These are phyloP conservation scores for Carex littledalei DNA, from an alignment of 176 grass and related monocot species.

Conservation along the genomic window DNA sequence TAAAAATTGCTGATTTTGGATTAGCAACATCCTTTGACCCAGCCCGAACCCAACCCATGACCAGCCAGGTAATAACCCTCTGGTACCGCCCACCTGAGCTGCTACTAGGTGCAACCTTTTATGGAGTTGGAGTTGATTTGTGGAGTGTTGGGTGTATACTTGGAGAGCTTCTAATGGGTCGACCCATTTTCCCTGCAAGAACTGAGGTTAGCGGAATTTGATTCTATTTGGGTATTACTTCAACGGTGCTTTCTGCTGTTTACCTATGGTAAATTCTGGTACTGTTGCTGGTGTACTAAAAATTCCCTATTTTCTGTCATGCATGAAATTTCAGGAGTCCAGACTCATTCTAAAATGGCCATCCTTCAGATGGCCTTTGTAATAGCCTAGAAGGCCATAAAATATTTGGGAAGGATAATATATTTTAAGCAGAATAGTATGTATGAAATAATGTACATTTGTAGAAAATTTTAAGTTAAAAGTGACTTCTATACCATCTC, in stretches of 20 bases:
- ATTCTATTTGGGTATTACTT: background rate
- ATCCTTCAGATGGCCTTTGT: background rate
- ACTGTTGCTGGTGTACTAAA: background rate
- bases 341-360: background rate
- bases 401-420: background rate
- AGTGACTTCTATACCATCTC: background rate
- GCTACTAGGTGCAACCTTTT: slow-evolving; percentile 73
- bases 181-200: slow-evolving; percentile 67
- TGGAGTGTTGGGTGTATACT: slow-evolving; percentile 97
- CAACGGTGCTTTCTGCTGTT: background rate
- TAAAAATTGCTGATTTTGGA: slow-evolving; percentile 97
- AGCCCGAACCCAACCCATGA: slow-evolving; percentile 48
- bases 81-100: slow-evolving; percentile 99
- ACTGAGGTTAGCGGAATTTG: slow-evolving; percentile 58
- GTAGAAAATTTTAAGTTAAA: background rate
- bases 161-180: slow-evolving; percentile 64
- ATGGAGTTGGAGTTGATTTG: slow-evolving; percentile 76
- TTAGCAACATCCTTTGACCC: slow-evolving; percentile 65
- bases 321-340: background rate
- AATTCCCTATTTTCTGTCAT: background rate
- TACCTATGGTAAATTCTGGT: background rate
- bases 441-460: background rate
- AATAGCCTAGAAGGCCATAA: background rate
- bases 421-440: background rate
- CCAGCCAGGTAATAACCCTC: slow-evolving; percentile 82